A percentile compares a stretch with the other conserved stretches of the same genome.
phyloP scores from a whole-genome alignment of 192 early-diverging fungal genomes.

The Entomortierella parvispora region DNA sequence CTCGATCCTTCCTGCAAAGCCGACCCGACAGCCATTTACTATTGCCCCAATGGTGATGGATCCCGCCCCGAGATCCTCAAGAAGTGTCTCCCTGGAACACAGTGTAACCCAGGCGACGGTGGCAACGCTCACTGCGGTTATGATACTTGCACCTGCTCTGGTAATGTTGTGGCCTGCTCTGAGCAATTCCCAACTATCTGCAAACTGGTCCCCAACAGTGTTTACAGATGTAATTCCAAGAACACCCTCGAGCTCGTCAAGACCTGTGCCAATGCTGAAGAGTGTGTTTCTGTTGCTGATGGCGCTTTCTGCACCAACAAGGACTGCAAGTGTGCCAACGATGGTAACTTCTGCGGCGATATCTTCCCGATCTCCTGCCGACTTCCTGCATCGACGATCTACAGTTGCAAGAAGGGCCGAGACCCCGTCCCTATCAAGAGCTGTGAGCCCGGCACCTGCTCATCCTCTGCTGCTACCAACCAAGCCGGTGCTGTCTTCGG shows the following conservation, averaged over 20 bases:
- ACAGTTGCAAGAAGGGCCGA: background rate
- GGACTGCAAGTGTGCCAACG: conserved; percentile 2
- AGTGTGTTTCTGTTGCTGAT: background rate
- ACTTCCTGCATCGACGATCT: background rate
- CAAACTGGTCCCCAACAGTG: background rate
- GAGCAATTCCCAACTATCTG: background rate
- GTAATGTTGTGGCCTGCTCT: background rate
- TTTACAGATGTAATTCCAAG: background rate
- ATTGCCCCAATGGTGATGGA: background rate
- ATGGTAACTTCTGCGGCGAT: background rate
- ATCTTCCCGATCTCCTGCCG: background rate
- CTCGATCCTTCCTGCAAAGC: background rate
- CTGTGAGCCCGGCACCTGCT: background rate
- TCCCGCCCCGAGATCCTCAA: background rate
- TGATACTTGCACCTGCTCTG: background rate
- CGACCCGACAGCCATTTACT: background rate
- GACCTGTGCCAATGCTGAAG: background rate
- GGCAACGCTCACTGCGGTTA: background rate
- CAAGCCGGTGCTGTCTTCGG: background rate
- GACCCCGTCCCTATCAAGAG: no score
- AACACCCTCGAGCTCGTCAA: background rate
- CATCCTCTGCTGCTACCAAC: background rate
- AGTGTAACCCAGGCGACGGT: background rate
- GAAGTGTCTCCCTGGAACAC: background rate
- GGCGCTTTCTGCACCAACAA: background rate